Conservation (phyloP, 2,329 filamentous ascomycete genomes). For the Cercospora sojina region DNA sequence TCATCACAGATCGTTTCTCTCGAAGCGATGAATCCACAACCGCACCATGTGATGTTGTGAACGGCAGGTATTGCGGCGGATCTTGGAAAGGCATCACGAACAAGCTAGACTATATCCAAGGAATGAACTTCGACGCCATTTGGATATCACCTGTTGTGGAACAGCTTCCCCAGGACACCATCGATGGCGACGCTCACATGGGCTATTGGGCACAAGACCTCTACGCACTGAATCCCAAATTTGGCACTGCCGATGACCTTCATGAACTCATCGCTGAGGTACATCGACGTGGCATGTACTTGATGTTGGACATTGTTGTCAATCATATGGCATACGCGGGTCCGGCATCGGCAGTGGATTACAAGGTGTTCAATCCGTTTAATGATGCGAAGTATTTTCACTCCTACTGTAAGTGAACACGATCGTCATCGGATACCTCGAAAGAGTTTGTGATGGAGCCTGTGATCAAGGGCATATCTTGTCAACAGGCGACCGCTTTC, state of each 20-base stretch:
- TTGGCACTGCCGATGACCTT: constrained; percentile 60
- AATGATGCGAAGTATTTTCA: constrained; percentile 61
- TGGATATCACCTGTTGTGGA: constrained; percentile 51
- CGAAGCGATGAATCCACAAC: constrained; percentile 30
- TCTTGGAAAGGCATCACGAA: constrained; percentile 46
- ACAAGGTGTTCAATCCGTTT: constrained; percentile 54
- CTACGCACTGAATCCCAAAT: constrained; percentile 57
- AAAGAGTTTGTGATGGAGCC: background rate
- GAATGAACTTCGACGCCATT: constrained; percentile 46
- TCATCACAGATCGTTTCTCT: constrained; percentile 43
- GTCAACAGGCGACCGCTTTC: background rate
- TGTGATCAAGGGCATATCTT: background rate
- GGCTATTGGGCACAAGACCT: constrained; percentile 56
- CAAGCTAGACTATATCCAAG: constrained; percentile 46
- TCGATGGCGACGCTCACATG: constrained; percentile 48
- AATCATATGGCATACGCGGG: constrained; percentile 49
- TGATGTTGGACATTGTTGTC: constrained; percentile 62
- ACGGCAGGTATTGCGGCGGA: constrained; percentile 40
- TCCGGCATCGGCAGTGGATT: constrained; percentile 47
- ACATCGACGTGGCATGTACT: constrained; percentile 56
- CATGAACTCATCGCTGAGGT: constrained; percentile 56
- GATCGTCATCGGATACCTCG: background rate
- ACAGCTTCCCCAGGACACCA: constrained; percentile 44
- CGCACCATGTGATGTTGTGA: constrained; percentile 30
- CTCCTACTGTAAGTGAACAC: constrained; percentile 50